These are phyloP conservation scores for Huntiella savannae DNA, from an alignment of 2,329 filamentous ascomycete genomes.

Conservation along the genomic window DNA sequence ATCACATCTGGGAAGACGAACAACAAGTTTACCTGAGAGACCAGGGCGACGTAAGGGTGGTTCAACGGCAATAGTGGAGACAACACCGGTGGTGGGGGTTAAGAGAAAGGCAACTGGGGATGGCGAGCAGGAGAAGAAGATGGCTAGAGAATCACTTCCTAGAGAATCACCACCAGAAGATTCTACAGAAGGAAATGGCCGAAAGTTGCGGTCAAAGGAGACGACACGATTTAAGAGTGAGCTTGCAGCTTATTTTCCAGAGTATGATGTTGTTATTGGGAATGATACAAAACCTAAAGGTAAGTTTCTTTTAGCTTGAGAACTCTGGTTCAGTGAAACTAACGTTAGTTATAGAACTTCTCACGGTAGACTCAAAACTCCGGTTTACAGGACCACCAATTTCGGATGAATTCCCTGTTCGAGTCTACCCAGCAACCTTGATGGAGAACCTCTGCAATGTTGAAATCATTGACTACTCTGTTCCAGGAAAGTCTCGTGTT, in stretches of 20 bases:
- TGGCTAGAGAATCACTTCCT: too few relatives aligned
- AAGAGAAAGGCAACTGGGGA: too few relatives aligned
- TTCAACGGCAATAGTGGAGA: too few relatives aligned
- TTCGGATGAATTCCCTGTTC: background rate
- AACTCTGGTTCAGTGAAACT: background rate
- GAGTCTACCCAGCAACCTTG: too few relatives aligned
- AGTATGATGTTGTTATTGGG: conserved; percentile 86
- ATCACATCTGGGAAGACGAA: too few relatives aligned
- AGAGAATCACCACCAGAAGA: too few relatives aligned
- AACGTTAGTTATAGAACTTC: background rate
- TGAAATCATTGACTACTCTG: conserved; percentile 36
- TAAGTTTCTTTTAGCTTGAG: conserved; percentile 24
- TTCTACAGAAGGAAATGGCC: conserved; percentile 30
- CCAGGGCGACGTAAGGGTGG: too few relatives aligned
- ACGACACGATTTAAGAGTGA: conserved; percentile 79
- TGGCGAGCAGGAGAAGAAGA: too few relatives aligned
- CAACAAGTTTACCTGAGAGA: too few relatives aligned
- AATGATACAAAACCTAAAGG: conserved; percentile 62
- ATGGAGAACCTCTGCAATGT: conserved; percentile 23
- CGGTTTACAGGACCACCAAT: conserved; percentile 24
- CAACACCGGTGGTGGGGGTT: too few relatives aligned
- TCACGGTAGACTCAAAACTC: background rate
- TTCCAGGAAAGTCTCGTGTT: conserved; percentile 27
- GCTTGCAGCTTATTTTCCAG: conserved; percentile 73
- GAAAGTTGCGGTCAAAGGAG: conserved; percentile 71